Percentiles rank a stretch among this genome's conserved stretches.
These are phyloP conservation scores for Podospora pseudoanserina DNA, from an alignment of 495 filamentous ascomycete species.

Conservation along the genomic window DNA sequence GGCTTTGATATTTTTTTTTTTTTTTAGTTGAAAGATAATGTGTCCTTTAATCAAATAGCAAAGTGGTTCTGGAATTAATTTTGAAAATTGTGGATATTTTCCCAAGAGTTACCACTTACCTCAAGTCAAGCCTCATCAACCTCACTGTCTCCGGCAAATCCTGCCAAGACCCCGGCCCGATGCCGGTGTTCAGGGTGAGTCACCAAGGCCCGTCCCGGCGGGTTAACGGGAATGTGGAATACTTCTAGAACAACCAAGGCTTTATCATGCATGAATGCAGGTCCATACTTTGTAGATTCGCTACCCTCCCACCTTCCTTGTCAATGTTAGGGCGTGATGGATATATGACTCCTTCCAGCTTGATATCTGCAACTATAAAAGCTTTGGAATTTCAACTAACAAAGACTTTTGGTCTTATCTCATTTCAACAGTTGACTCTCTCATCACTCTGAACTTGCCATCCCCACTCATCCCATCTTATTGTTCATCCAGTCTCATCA, in stretches of 20 bases:
- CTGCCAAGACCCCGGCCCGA: neutral
- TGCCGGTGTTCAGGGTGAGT: neutral
- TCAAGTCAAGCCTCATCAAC: neutral
- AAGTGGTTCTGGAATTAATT: neutral
- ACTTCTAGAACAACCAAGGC: neutral
- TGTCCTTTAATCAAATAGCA: too few relatives aligned
- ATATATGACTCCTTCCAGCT: neutral
- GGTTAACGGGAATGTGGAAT: neutral
- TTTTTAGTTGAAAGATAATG: too few relatives aligned
- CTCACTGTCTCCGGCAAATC: neutral
- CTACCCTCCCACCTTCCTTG: neutral
- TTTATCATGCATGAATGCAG: neutral
- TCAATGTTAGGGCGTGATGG: neutral
- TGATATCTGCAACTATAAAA: neutral
- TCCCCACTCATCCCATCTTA: neutral
- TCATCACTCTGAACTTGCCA: neutral
- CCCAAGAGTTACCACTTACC: too few relatives aligned
- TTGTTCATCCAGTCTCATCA: neutral
- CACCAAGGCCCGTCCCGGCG: neutral
- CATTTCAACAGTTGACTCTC: too few relatives aligned
- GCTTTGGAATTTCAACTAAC: neutral
- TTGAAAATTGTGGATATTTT: too few relatives aligned
- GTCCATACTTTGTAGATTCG: neutral
- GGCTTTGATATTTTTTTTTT: slow-evolving; percentile 19
- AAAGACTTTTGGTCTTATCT: too few relatives aligned